phyloP scores from a whole-genome alignment of 352 stramenopile species.

The Phytophthora megakarya region DNA sequence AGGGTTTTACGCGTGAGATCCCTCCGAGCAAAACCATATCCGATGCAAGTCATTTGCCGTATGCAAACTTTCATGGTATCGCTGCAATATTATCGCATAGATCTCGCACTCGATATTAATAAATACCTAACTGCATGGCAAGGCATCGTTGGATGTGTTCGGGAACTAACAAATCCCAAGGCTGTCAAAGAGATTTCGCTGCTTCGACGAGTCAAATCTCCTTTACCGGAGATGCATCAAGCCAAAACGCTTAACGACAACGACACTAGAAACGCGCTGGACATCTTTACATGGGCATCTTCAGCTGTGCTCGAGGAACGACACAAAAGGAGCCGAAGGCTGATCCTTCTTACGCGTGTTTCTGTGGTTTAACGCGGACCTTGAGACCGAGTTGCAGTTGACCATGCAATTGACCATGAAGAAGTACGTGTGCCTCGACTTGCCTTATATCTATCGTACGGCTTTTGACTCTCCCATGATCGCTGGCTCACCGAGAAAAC shows the following conservation, averaged over 20 bases:
- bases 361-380: constrained; percentile 28
- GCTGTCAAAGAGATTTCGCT: neutral
- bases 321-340: constrained; percentile 9
- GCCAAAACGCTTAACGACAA: constrained; percentile 15
- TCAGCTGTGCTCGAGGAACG: constrained; percentile 33
- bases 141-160: no score
- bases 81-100: no score
- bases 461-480: no score
- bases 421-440: neutral
- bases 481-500: neutral
- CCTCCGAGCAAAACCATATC: no score
- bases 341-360: constrained; percentile 23
- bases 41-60: no score
- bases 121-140: no score
- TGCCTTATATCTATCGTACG: no score
- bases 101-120: no score
- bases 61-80: no score
- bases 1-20: no score
- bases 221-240: constrained; percentile 24
- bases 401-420: neutral
- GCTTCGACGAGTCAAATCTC: constrained; percentile 7
- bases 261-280: constrained; percentile 30
- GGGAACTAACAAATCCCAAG: neutral
- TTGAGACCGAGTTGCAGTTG: neutral
- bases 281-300: constrained; percentile 38